Percentiles rank a stretch among this genome's conserved stretches.
Evolutionary conservation across 148 eudicot species (phyloP).

Genomic region (Chenopodium berlandieri): DNA sequence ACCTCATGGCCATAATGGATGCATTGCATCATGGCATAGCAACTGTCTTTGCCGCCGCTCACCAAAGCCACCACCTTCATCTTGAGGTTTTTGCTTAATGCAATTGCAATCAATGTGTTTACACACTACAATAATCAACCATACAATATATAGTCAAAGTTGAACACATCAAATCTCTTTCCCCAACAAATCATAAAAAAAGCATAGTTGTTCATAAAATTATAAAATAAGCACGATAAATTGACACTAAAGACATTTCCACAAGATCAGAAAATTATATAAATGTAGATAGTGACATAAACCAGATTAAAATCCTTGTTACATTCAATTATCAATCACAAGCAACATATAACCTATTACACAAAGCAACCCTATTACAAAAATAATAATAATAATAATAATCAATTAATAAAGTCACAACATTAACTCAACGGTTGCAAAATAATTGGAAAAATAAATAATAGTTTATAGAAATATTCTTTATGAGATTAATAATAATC

Average conservation of each 20-base stretch:
- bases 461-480: neutral
- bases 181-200: neutral
- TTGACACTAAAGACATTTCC: neutral
- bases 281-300: neutral
- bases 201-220: neutral
- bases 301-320: neutral
- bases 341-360: neutral
- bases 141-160: neutral
- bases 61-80: conserved; percentile 97
- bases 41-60: conserved; percentile 97
- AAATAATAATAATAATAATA: too few species aligned
- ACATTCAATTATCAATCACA: neutral
- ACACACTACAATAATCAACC: neutral
- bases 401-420: neutral
- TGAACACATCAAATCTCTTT: neutral
- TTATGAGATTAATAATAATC: neutral
- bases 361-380: neutral
- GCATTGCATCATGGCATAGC: conserved; percentile 98
- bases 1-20: conserved; percentile 91
- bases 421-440: neutral
- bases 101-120: neutral
- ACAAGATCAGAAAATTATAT: neutral
- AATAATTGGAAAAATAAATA: neutral
- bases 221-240: neutral
- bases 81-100: conserved; percentile 10